Evolutionary conservation across 306 rosid species (phyloP), one percentile per base, ranked within the genome.

Genomic region (Fagus sylvatica): DNA sequence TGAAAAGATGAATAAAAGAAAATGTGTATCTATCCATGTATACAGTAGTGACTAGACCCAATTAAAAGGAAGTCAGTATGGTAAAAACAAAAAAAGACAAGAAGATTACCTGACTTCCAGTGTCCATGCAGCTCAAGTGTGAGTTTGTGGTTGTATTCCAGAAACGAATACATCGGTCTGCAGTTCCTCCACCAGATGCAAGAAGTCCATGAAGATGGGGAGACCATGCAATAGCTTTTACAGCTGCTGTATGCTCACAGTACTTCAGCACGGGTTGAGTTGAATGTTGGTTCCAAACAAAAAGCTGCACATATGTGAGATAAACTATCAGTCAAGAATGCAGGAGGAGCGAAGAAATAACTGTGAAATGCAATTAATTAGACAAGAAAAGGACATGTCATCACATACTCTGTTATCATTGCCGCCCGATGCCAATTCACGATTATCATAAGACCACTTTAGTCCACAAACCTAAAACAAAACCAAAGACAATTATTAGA

Each of bases 161-260:
- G 87, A 96, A 96, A 55, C 96, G 97, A 79, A 96, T 96, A 78
- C 97, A 93, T 60, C 98, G 82, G 66, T 96, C 99, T 28, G 99
- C 99, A 46, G 99, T 96, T 81, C 99, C 99, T 75, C 99, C 99
- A 30, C 98, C 99, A 37, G 99, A 96, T 78, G 99, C 99, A 69
- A 96, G 98, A 85, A 96, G 99, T 76, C 99, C 99, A 79, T 96
- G 99, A 80, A 91, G 93, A 91, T 93, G 98, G 66, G 99, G 99
- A 71, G 98, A 96, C 99, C 99, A 96, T 67, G 98, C 99, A 85
- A 96, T 96, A 71, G 99, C 99, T 86, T 96, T 96, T 64, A 96
- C 99, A 54, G 99, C 99, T 32, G 99, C 99, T 54, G 99, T 93
- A 82, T 96, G 98, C 86, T 96, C 97, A 79, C 91, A 89, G 87